Conservation (phyloP, 805 yeast species). For the Saccharomycodes ludwigii region DNA sequence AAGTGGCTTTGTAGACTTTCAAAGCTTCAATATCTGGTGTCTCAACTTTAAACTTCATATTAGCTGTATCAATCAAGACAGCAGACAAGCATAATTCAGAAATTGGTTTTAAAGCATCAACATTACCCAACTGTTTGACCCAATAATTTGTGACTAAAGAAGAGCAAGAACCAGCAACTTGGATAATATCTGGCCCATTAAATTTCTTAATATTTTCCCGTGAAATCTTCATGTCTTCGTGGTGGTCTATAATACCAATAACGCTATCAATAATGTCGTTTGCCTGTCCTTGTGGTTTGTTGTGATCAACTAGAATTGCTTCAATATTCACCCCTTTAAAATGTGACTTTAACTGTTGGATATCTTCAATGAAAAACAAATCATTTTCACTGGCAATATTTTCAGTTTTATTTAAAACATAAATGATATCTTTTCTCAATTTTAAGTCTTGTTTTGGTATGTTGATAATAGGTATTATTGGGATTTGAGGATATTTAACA, state of each 20-base stretch:
- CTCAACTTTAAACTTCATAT: constrained; percentile 53
- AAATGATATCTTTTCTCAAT: constrained; percentile 59
- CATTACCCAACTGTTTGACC: constrained; percentile 18
- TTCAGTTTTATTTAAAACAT: constrained; percentile 32
- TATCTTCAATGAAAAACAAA: constrained; percentile 59
- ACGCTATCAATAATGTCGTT: constrained; percentile 26
- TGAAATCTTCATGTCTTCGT: constrained; percentile 51
- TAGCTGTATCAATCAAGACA: constrained; percentile 62
- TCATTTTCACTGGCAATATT: constrained; percentile 1
- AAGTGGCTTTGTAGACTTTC: constrained; percentile 23
- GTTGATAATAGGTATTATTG: constrained; percentile 61
- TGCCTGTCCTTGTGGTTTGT: constrained; percentile 43
- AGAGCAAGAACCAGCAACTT: constrained; percentile 66
- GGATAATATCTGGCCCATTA: constrained; percentile 46
- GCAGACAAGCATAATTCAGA: constrained; percentile 50
- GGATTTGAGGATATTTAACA: constrained; percentile 20
- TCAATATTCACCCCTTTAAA: constrained; percentile 18
- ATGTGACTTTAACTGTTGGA: constrained; percentile 17
- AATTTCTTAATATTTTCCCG: constrained; percentile 24
- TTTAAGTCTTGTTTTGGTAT: constrained; percentile 53
- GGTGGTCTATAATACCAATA: constrained; percentile 73
- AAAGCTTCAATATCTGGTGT: constrained; percentile 39
- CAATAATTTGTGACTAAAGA: constrained; percentile 60
- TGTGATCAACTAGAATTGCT: constrained; percentile 74
- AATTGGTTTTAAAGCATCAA: constrained; percentile 21